phyloP scores from a whole-genome alignment of 2,329 filamentous ascomycete genomes.

The Epichloe bromicola region DNA sequence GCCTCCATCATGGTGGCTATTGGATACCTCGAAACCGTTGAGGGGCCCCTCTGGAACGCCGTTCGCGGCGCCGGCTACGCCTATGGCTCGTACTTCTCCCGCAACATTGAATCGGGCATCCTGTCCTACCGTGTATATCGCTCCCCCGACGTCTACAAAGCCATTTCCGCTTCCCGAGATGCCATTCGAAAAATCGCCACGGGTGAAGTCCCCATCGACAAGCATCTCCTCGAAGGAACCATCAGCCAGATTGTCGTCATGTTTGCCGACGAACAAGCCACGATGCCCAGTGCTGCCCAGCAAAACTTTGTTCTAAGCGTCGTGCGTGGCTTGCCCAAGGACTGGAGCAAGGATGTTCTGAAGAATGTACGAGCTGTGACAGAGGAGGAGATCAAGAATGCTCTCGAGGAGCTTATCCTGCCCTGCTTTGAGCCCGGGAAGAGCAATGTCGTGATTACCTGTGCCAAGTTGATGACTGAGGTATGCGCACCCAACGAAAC shows the following conservation, averaged over 20 bases:
- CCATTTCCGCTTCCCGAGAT: conserved; percentile 62
- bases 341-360: conserved; percentile 68
- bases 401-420: conserved; percentile 62
- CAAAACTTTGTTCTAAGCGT: conserved; percentile 76
- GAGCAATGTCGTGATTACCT: conserved; percentile 80
- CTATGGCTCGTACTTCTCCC: conserved; percentile 72
- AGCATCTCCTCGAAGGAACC: conserved; percentile 74
- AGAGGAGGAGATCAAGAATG: conserved; percentile 61
- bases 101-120: conserved; percentile 66
- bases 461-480: conserved; percentile 73
- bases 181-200: conserved; percentile 64
- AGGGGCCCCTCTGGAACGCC: conserved; percentile 88
- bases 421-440: conserved; percentile 68
- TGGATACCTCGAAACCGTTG: conserved; percentile 82
- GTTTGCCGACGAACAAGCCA: conserved; percentile 80
- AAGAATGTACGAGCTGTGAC: conserved; percentile 64
- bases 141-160: conserved; percentile 78
- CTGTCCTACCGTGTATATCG: conserved; percentile 81
- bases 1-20: conserved; percentile 80
- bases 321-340: conserved; percentile 58
- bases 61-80: conserved; percentile 88
- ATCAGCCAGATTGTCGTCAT: conserved; percentile 78
- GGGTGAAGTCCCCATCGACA: conserved; percentile 61
- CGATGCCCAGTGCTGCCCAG: conserved; percentile 67
- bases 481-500: conserved; percentile 34